Base-by-base conservation (phyloP, 2,329 filamentous ascomycete species). In the Cercospora sp. region DNA sequence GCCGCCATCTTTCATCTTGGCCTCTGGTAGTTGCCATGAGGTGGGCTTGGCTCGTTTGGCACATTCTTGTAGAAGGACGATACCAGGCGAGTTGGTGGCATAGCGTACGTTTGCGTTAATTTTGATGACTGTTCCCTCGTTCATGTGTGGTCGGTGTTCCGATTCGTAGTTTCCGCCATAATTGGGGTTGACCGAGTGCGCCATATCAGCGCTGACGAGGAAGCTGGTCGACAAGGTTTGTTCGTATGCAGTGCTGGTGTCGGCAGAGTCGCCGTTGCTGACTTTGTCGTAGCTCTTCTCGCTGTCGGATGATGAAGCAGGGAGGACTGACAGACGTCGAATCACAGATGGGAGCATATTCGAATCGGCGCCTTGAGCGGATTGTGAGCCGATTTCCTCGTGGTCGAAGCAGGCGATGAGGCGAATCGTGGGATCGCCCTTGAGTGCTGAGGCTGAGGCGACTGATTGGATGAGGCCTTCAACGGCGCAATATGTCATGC, bases 41-140 rank as follows among this genome's bases (percentile, higher is more conserved):
- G 76, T 70, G 1, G 76, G 65, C 74, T 88, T 89, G 33, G 83
- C 86, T 26, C 79, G 81, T 67, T 85, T 83, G 1, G 95, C 95
- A 51, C 91, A 89, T 82, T 98, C 94, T 80, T 97, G 92, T 10
- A 99, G 80, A 36, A 99, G 84, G 7, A 96, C 94, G 73, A 98
- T 96, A 39, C 95, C 95, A 1, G 95, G 95, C 0, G 93, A 92
- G 83, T 97, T 98, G 64, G 95, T 99, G 31, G 94, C 93, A 81
- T 99, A 99, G 70, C 94, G 90, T 74, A 95, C 93, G 80, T 98
- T 99, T 70, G 95, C 95, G 78, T 99, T 99, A 84, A 99, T 87
- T 83, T 99, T 99, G 84, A 99, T 93, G 57, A 98, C 94, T 3
- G 92, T 92, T 62, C 95, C 95, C 80, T 93, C 92, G 86, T 99